Evolutionary conservation across 2,329 filamentous ascomycete species (phyloP).

Genomic region (Colletotrichum sp.): DNA sequence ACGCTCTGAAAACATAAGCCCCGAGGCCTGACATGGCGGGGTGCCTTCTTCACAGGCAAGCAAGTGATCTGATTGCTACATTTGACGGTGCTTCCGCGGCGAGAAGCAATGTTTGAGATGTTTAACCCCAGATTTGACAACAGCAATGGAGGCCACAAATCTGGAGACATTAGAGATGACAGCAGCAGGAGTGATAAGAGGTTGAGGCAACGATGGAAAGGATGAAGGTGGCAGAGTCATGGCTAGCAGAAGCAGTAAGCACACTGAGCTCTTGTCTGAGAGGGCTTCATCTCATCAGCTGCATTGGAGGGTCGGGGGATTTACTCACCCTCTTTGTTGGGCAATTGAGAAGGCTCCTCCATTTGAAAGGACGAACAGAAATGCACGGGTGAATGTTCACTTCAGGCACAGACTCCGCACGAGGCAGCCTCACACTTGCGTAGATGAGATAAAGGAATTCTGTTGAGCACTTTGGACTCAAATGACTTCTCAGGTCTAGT

Average conservation of each 20-base stretch:
- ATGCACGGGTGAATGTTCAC: not conserved
- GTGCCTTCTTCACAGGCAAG: not conserved
- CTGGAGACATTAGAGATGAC: not conserved
- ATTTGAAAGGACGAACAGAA: not conserved
- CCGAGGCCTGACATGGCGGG: accelerated
- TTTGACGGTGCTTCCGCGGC: not conserved
- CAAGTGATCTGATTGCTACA: not conserved
- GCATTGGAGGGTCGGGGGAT: not conserved
- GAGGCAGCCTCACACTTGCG: not conserved
- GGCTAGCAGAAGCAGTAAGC: accelerated
- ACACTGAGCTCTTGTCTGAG: accelerated
- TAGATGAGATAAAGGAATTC: not conserved
- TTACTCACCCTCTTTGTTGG: not conserved
- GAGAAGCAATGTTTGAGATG: not conserved
- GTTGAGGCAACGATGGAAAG: not conserved
- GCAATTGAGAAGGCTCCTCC: not conserved
- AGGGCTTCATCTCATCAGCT: not conserved
- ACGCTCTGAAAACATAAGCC: not conserved
- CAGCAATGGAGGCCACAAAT: not conserved
- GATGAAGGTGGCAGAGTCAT: not conserved
- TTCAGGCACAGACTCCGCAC: not conserved
- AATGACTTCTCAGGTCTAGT: not conserved
- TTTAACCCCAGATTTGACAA: accelerated
- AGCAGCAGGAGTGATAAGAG: not conserved
- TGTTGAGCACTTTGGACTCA: not conserved